A percentile compares a stretch with the other conserved stretches of the same genome.
Evolutionary conservation across 192 early-diverging fungal species (phyloP).

Genomic region (Entomortierella chlamydospora): DNA sequence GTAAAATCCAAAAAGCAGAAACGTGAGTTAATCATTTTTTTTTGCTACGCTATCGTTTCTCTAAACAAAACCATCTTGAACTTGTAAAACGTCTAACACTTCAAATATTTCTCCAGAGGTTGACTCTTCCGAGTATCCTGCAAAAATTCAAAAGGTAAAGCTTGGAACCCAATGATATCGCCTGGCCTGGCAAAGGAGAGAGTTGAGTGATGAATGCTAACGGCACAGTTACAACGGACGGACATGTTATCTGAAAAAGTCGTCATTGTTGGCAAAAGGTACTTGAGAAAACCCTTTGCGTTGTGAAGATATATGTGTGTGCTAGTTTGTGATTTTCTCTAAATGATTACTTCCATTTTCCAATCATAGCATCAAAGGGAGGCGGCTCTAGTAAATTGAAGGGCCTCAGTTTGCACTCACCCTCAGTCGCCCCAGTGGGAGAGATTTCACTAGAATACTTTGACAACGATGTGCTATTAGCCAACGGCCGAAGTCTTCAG

Average conservation of each 20-base stretch:
- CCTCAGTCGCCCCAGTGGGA: slow-evolving; percentile 34
- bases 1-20: slow-evolving; percentile 40
- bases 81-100: not conserved
- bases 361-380: slow-evolving; percentile 30
- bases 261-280: slow-evolving; percentile 46
- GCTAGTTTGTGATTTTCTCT: not conserved
- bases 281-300: not conserved
- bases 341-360: not conserved
- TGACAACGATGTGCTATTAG: slow-evolving; percentile 35
- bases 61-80: not conserved
- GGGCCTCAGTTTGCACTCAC: slow-evolving; percentile 31
- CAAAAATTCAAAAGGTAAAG: slow-evolving; percentile 38
- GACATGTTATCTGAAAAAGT: slow-evolving; percentile 10
- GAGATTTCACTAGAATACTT: slow-evolving; percentile 45
- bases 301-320: not conserved
- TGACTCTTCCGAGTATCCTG: slow-evolving; percentile 22
- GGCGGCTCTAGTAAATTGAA: slow-evolving; percentile 40
- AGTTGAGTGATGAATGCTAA: slow-evolving; percentile 7
- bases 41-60: not conserved
- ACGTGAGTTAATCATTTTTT: slow-evolving; percentile 10
- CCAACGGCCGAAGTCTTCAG: slow-evolving; percentile 45
- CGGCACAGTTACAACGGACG: not conserved
- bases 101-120: not conserved
- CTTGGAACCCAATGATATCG: not conserved
- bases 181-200: not conserved